A percentile compares a stretch with the other conserved stretches of the same genome.
phyloP scores from a whole-genome alignment of 768 basidiomycete genomes.

The Termitomyces sp. region DNA sequence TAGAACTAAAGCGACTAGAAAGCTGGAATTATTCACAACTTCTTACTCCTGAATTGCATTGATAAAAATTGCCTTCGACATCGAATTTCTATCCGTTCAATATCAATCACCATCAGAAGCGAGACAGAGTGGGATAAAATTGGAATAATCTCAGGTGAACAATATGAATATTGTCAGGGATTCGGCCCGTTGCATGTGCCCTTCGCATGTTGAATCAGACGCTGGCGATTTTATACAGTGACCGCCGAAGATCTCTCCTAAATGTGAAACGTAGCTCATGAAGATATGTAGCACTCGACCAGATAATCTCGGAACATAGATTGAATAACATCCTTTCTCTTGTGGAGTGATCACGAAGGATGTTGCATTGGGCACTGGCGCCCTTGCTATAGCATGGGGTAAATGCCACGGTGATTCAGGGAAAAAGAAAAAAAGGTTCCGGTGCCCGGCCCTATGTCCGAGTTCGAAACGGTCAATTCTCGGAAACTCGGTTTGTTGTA shows the following conservation, averaged over 20 bases:
- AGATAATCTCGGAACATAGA: neutral
- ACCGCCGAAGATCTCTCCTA: neutral
- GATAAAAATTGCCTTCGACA: neutral
- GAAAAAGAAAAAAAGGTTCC: neutral
- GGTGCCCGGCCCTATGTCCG: neutral
- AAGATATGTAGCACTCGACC: neutral
- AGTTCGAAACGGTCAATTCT: neutral
- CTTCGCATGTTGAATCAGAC: too few relatives aligned
- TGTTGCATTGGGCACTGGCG: neutral
- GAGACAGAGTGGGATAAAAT: neutral
- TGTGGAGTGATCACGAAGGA: neutral
- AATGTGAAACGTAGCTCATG: neutral
- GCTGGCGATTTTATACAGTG: neutral
- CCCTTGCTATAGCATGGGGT: too few relatives aligned
- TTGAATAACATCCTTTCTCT: neutral
- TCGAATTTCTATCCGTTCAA: neutral
- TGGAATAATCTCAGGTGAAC: neutral
- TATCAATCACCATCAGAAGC: neutral
- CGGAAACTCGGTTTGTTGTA: neutral
- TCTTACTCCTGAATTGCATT: too few relatives aligned
- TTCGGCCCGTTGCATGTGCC: neutral
- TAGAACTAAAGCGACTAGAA: neutral
- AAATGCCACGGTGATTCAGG: too few relatives aligned
- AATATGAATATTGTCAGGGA: neutral
- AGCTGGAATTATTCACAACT: neutral